These are phyloP conservation scores for Jatropha podagrica DNA, from an alignment of 441 rosid genomes.

Conservation along the genomic window DNA sequence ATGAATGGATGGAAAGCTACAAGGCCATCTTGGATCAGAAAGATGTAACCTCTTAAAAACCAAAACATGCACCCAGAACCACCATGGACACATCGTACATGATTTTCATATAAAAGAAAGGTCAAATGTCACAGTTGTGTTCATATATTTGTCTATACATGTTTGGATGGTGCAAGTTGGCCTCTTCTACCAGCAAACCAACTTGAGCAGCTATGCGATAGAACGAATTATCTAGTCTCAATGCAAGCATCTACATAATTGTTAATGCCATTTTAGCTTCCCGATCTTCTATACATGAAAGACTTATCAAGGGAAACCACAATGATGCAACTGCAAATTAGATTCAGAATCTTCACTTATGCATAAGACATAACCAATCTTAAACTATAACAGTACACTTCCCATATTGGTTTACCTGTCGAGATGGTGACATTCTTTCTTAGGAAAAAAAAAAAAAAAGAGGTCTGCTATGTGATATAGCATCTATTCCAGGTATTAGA, in stretches of 20 bases:
- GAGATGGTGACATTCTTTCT: background rate
- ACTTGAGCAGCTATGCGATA: background rate
- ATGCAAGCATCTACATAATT: background rate
- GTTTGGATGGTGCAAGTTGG: background rate
- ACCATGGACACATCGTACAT: too few relatives aligned
- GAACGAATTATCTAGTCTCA: too few relatives aligned
- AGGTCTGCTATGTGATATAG: too few relatives aligned
- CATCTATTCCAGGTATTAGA: background rate
- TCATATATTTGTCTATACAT: background rate
- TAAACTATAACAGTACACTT: background rate
- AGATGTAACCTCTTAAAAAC: background rate
- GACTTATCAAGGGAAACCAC: background rate
- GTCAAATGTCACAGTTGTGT: background rate
- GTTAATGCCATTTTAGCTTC: background rate
- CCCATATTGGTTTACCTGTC: background rate
- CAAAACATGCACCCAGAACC: background rate
- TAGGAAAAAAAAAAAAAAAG: too few relatives aligned
- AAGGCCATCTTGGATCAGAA: background rate
- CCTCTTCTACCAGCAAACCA: background rate
- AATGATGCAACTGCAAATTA: background rate
- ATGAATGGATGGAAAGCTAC: background rate
- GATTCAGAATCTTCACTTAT: background rate
- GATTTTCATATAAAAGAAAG: background rate
- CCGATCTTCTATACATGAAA: background rate
- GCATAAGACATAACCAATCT: background rate